Base-by-base conservation (phyloP, 2,329 filamentous ascomycete genomes). In the Hirsutella minnesotensis region DNA sequence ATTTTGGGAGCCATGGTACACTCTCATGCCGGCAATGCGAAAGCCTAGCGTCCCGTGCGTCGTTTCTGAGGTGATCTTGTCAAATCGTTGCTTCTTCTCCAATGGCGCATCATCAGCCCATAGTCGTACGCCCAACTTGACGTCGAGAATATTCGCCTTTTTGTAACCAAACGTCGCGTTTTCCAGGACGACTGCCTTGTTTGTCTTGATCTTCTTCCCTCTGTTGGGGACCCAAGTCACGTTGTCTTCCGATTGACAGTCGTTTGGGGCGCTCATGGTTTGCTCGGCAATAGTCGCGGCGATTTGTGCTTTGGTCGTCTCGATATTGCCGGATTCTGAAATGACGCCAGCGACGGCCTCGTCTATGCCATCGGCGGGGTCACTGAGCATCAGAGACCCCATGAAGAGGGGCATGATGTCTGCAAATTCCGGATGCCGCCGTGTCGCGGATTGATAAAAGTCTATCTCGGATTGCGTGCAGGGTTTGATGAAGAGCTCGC, bases 401-500 rank as follows among this genome's bases (percentile, higher is more conserved):
- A 94, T 78, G 64, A 81, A 96, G 5, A 78, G 73, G 38, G 92
- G 90, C 72, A 96, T 90, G 53, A 90, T 76, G 20, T 81, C 75
- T 40, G 80, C 75, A 54, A 96, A 86, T 2, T 81, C 77, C 24
- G 79, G 77, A 57, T 94, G 83, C 19, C 72, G 64, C 29, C 74
- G 63, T 41, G 63, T 61, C 22, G 80, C 81, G 33, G 79, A 77
- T 59, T 95, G 78, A 70, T 98, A 98, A 63, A 98, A 98, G 37
- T 79, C 73, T 53, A 96, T 79, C 66, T 98, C 92, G 49, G 80
- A 73, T 48, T 79, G 67, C 0, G 86, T 94, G 62, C 90, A 96
- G 16, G 92, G 92, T 65, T 98, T 98, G 58, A 95, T 86, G 59
- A 98, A 85, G 29, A 96, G 71, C 49, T 83, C 78, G 58, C 92